A percentile compares a stretch with the other conserved stretches of the same genome.
These are phyloP conservation scores for Metschnikowia baotianmanensis DNA, from an alignment of 805 yeast genomes.

Conservation along the genomic window DNA sequence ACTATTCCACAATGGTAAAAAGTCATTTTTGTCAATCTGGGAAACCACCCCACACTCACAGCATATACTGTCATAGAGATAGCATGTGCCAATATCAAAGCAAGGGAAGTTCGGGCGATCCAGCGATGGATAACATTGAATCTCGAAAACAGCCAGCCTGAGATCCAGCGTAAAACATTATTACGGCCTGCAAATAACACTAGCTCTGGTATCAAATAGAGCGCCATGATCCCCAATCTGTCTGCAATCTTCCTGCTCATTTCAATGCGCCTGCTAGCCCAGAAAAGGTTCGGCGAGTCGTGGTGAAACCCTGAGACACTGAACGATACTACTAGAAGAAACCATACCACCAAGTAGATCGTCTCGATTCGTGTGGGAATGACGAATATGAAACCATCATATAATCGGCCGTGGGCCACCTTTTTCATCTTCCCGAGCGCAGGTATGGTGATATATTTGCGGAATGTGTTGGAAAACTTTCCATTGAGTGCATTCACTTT, in stretches of 20 bases:
- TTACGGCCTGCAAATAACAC: constrained; percentile 68
- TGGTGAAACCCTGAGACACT: constrained; percentile 8
- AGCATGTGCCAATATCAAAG: constrained; percentile 52
- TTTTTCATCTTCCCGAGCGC: constrained; percentile 21
- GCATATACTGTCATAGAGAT: constrained; percentile 31
- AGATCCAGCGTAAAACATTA: constrained; percentile 58
- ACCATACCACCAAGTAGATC: constrained; percentile 21
- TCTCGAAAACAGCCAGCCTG: constrained; percentile 62
- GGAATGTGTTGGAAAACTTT: constrained; percentile 21
- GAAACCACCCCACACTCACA: constrained; percentile 30
- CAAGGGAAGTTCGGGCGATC: constrained; percentile 51
- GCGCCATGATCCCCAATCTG: constrained; percentile 50
- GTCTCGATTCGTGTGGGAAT: constrained; percentile 31
- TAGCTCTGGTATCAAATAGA: constrained; percentile 50
- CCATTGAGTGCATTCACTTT: constrained; percentile 31
- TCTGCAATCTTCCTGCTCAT: constrained; percentile 40
- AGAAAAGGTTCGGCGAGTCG: constrained; percentile 7
- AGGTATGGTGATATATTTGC: constrained; percentile 27
- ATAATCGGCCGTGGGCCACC: constrained; percentile 2
- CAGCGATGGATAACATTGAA: constrained; percentile 66
- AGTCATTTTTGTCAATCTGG: constrained; percentile 23
- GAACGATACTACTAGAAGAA: constrained; percentile 9
- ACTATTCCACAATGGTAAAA: constrained; percentile 34
- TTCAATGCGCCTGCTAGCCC: neutral
- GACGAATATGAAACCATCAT: constrained; percentile 21